Base-by-base conservation (phyloP, 1,284 basidiomycete species). In the Clitocybe nebularis region DNA sequence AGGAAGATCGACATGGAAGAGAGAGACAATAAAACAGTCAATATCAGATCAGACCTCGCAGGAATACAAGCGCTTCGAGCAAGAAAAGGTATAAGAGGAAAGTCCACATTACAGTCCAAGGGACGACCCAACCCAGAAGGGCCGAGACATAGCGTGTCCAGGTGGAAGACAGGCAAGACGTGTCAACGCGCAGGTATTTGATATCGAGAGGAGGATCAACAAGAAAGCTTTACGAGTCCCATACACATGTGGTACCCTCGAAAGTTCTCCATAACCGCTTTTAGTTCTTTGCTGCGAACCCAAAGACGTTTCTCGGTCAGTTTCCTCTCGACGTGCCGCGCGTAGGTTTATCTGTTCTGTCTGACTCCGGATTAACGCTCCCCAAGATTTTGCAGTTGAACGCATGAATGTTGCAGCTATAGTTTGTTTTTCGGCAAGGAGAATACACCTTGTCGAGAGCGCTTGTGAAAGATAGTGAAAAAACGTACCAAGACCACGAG, bases 401-500 rank as follows among this genome's bases (percentile, higher is more conserved):
- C 36, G 35, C 16, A 20, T 48, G 32, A 30, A 43, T 36, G 39
- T 41, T 40, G 41, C 45, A 45, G 43, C 44, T 47, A 25, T 20
- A 42, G 43, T 45, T 52, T 46, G 49, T 44, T 53, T 42, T 32
- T 46, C 46, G 40, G 47, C 46, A 52, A 36, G 36, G 46, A 6
- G 36, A 24, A 50, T 48, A 48, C 58, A 60, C 53, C 48, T 52
- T 46, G 52, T 56, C 58, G 57, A 32, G 52, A 66, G 64, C 66
- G 65, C 67, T 68, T 66, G 64, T 49, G 48, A 60, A 60, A 53
- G 57, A 58, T 46, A 39, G n/a, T 41, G 42, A 56, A 48, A 68
- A 63, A 66, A 96, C 94, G 76, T 89, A 99, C 95, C 95, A 64
- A 99, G 84, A 84, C 95, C 95, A 84, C 95, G 94, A 63, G 93